phyloP scores from a whole-genome alignment of 2,329 filamentous ascomycete genomes.

The Aspergillus aculeatinus region DNA sequence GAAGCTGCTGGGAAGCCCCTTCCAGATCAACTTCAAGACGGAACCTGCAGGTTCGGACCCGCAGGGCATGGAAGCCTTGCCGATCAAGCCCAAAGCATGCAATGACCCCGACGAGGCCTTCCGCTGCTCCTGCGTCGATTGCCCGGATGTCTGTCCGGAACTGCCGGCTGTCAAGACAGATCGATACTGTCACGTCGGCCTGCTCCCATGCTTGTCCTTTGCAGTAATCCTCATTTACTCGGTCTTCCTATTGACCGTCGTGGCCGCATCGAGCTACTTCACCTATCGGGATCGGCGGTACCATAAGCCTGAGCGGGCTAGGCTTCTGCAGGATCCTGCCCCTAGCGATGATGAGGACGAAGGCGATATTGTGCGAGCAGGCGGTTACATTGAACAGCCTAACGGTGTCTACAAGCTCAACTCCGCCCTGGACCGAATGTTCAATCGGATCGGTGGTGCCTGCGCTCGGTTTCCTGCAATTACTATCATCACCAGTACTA shows the following conservation, averaged over 20 bases:
- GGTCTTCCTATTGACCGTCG: slow-evolving; percentile 66
- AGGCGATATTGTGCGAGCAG: slow-evolving; percentile 74
- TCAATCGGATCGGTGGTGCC: slow-evolving; percentile 74
- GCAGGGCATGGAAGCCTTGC: slow-evolving; percentile 67
- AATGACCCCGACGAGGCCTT: slow-evolving; percentile 84
- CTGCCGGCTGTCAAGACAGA: slow-evolving; percentile 72
- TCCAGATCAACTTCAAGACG: slow-evolving; percentile 91
- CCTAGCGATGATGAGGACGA: slow-evolving; percentile 94
- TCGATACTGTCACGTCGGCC: slow-evolving; percentile 76
- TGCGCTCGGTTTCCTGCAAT: slow-evolving; percentile 82
- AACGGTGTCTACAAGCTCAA: slow-evolving; percentile 81
- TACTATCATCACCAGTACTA: slow-evolving; percentile 73
- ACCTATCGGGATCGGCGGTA: slow-evolving; percentile 72
- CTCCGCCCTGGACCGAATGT: slow-evolving; percentile 74
- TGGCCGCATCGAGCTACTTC: slow-evolving; percentile 69
- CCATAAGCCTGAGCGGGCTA: slow-evolving; percentile 76
- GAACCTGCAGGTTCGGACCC: slow-evolving; percentile 58
- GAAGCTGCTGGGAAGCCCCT: slow-evolving; percentile 85
- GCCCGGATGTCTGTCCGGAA: slow-evolving; percentile 77
- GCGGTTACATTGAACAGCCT: slow-evolving; percentile 74
- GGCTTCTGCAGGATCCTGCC: slow-evolving; percentile 78
- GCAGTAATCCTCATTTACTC: slow-evolving; percentile 85
- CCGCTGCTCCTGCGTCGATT: slow-evolving; percentile 91
- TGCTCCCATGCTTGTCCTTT: slow-evolving; percentile 91
- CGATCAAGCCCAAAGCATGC: slow-evolving; percentile 78